Percentiles rank a stretch among this genome's conserved stretches.
These are phyloP conservation scores for Starmerella stellata DNA, from an alignment of 805 yeast species.

Conservation along the genomic window DNA sequence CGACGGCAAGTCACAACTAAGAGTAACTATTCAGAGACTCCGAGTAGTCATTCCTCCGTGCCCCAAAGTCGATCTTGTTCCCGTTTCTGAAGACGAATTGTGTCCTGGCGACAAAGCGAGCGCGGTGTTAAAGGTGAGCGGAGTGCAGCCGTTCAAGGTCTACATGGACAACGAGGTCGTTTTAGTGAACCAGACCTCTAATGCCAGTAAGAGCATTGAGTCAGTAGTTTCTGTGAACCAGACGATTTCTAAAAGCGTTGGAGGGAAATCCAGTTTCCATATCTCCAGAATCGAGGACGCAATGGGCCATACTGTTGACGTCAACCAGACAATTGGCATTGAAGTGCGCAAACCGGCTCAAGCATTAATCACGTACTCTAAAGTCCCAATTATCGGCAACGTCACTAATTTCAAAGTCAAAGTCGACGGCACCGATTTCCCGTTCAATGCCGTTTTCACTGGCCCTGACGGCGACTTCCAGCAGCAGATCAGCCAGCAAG, in stretches of 20 bases:
- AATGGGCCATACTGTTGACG: constrained; percentile 2
- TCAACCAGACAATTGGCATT: background rate
- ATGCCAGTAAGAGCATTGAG: background rate
- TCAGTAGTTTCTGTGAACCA: background rate
- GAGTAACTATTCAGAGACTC: constrained; percentile 25
- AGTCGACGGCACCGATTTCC: constrained; percentile 27
- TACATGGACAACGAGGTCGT: constrained; percentile 15
- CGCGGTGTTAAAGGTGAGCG: constrained; percentile 38
- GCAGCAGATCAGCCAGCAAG: background rate
- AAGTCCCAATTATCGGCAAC: background rate
- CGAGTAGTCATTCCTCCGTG: constrained; percentile 55
- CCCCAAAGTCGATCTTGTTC: constrained; percentile 46
- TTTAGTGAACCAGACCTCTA: background rate
- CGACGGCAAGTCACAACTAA: constrained; percentile 43
- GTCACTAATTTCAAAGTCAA: constrained; percentile 6
- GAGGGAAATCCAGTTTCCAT: background rate
- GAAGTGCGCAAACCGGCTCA: background rate
- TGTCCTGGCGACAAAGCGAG: constrained; percentile 48
- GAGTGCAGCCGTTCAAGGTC: constrained; percentile 62
- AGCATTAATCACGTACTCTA: background rate
- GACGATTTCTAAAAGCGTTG: background rate
- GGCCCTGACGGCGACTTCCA: constrained; percentile 5
- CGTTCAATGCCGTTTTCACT: constrained; percentile 26
- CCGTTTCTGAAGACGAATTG: constrained; percentile 19
- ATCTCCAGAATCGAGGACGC: constrained; percentile 1